Evolutionary conservation across 148 eudicot genomes (phyloP).

Genomic region (Silene uniflora): DNA sequence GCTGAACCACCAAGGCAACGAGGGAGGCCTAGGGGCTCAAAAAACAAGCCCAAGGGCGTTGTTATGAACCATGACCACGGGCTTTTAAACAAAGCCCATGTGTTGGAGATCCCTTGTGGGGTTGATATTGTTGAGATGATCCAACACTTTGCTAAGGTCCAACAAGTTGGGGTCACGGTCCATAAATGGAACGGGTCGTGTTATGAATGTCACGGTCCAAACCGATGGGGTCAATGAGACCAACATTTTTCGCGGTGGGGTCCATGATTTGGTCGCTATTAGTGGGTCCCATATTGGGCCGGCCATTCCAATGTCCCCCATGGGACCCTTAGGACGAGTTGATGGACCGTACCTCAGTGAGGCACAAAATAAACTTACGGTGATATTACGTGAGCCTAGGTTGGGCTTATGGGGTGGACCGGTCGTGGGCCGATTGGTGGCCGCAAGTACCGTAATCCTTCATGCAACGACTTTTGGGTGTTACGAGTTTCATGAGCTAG

Average conservation of each 20-base stretch:
- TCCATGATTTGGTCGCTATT: constrained; percentile 21
- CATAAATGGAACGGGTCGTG: constrained; percentile 23
- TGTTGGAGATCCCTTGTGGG: constrained; percentile 28
- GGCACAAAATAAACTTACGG: not conserved
- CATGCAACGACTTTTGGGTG: constrained; percentile 19
- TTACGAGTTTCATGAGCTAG: constrained; percentile 20
- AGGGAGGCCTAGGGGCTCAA: constrained; percentile 43
- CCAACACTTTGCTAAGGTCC: constrained; percentile 13
- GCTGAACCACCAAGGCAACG: constrained; percentile 3
- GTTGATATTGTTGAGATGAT: constrained; percentile 28
- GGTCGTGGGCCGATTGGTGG: constrained; percentile 26
- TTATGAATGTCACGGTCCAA: constrained; percentile 22
- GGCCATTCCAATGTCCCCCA: not conserved
- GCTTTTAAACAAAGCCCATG: constrained; percentile 6
- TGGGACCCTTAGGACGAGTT: not conserved
- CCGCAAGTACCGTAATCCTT: constrained; percentile 15
- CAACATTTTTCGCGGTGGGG: constrained; percentile 9
- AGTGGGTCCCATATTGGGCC: constrained; percentile 24
- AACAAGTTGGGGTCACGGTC: constrained; percentile 20
- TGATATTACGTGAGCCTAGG: constrained; percentile 13
- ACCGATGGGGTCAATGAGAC: not conserved
- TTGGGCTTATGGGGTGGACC: constrained; percentile 25
- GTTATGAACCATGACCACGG: constrained; percentile 6
- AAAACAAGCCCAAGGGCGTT: constrained; percentile 31
- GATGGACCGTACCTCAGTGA: not conserved